Conservation (phyloP, 2,329 filamentous ascomycete genomes). For the Aaosphaeria pasadenensis region DNA sequence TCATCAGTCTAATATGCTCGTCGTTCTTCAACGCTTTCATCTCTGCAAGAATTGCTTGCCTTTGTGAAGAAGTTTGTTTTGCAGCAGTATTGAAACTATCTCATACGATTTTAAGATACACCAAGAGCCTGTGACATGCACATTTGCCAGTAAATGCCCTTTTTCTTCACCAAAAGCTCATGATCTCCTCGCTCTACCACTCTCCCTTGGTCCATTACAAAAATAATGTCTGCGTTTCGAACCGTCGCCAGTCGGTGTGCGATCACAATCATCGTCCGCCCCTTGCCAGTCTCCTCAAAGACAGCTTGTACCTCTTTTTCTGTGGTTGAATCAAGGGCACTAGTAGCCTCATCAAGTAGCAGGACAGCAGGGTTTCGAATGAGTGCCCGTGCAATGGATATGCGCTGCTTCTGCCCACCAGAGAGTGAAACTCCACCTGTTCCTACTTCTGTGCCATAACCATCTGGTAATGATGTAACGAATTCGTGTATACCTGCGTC, state of each 20-base stretch:
- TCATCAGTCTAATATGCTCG: too few species aligned
- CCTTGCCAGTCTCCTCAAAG: slow-evolving; percentile 54
- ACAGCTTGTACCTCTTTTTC: slow-evolving; percentile 67
- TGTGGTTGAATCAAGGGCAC: slow-evolving; percentile 61
- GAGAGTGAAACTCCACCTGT: slow-evolving; percentile 58
- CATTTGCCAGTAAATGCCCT: slow-evolving; percentile 12
- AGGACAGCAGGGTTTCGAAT: slow-evolving; percentile 58
- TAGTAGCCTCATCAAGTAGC: slow-evolving; percentile 60
- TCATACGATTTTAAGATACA: too few species aligned
- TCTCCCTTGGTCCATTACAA: slow-evolving; percentile 37
- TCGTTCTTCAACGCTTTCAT: too few species aligned
- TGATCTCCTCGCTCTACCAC: slow-evolving; percentile 39
- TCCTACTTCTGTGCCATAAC: slow-evolving; percentile 24
- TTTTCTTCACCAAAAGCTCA: slow-evolving; percentile 18
- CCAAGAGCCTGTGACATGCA: background rate
- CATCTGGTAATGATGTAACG: slow-evolving; percentile 24
- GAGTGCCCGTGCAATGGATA: slow-evolving; percentile 69
- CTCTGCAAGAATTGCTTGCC: too few species aligned
- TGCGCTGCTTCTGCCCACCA: slow-evolving; percentile 74
- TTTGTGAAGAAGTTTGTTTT: too few species aligned
- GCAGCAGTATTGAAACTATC: too few species aligned
- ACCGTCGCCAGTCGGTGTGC: slow-evolving; percentile 42
- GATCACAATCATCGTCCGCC: slow-evolving; percentile 41
- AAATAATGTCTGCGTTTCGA: slow-evolving; percentile 38
- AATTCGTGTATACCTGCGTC: slow-evolving; percentile 29